A percentile compares a stretch with the other conserved stretches of the same genome.
Conservation (phyloP, 306 rosid species). For the Trifolium fragiferum region DNA sequence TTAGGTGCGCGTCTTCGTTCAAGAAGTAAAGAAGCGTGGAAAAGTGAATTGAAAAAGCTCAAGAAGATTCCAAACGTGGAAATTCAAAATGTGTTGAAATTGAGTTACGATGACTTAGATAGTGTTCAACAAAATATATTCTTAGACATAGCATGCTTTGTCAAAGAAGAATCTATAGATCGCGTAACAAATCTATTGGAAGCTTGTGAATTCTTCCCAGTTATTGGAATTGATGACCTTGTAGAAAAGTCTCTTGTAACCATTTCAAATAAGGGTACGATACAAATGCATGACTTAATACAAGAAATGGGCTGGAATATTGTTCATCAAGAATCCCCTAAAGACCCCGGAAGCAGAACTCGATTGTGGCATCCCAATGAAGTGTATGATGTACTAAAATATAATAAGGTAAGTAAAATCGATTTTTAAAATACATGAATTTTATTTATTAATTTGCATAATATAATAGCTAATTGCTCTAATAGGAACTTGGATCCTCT, state of each 20-base stretch:
- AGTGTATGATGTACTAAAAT: conserved; percentile 27
- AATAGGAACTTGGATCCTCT: background rate
- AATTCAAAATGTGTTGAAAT: conserved; percentile 28
- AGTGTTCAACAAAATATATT: background rate
- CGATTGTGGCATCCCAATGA: conserved; percentile 26
- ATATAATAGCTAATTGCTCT: background rate
- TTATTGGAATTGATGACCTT: conserved; percentile 21
- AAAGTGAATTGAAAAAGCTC: background rate
- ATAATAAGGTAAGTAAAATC: conserved; percentile 5
- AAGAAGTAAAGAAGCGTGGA: conserved; percentile 17
- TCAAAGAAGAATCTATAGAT: conserved; percentile 27
- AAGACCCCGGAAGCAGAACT: conserved; percentile 39
- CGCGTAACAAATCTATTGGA: background rate
- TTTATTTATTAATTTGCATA: background rate
- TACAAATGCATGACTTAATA: conserved; percentile 46
- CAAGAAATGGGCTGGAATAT: conserved; percentile 41
- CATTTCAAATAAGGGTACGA: background rate
- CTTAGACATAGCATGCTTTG: conserved; percentile 40
- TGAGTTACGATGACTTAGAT: conserved; percentile 13
- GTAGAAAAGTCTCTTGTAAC: conserved; percentile 40
- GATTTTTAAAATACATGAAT: background rate
- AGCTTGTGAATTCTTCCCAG: conserved; percentile 8
- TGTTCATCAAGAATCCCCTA: conserved; percentile 38
- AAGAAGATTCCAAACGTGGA: background rate
- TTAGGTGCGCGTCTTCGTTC: conserved; percentile 33